Percentiles rank a stretch among this genome's conserved stretches.
phyloP scores from a whole-genome alignment of 192 early-diverging fungal genomes.

The Coemansia guatemalensis region DNA sequence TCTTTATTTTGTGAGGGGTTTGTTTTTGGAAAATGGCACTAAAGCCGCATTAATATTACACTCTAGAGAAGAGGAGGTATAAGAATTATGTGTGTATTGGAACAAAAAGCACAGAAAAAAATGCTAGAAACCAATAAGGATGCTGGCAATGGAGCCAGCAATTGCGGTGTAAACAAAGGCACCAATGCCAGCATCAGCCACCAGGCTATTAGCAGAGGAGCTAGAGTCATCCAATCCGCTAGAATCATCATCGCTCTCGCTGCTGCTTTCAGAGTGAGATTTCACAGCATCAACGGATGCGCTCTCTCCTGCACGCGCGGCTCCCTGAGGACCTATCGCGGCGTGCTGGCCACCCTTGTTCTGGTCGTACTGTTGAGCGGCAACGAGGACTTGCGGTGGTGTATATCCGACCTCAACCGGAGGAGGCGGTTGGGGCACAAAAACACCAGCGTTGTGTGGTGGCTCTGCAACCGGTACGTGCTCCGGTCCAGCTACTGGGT shows the following conservation, averaged over 20 bases:
- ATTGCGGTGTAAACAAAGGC: background rate
- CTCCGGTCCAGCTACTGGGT: background rate
- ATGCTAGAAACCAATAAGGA: background rate
- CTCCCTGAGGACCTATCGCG: background rate
- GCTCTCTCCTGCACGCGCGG: slow-evolving; percentile 12
- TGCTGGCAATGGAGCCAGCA: background rate
- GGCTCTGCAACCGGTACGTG: background rate
- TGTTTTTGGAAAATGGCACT: background rate
- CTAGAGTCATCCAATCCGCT: slow-evolving; percentile 3
- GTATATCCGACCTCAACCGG: slow-evolving; percentile 40
- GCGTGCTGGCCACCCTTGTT: slow-evolving; percentile 12
- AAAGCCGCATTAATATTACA: background rate
- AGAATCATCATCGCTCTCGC: slow-evolving; percentile 12
- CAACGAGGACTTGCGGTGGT: slow-evolving; percentile 29
- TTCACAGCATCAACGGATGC: background rate
- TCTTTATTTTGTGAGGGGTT: background rate
- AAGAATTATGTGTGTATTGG: background rate
- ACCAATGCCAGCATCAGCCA: background rate
- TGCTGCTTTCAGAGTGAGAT: slow-evolving; percentile 6
- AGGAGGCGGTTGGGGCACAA: background rate
- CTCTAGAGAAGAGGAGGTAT: background rate
- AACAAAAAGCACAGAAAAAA: background rate
- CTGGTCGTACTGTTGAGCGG: slow-evolving; percentile 31
- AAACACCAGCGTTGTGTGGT: background rate
- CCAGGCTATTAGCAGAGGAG: background rate